Conservation (phyloP, 495 filamentous ascomycete species). For the Rostrohypoxylon terebratum region DNA sequence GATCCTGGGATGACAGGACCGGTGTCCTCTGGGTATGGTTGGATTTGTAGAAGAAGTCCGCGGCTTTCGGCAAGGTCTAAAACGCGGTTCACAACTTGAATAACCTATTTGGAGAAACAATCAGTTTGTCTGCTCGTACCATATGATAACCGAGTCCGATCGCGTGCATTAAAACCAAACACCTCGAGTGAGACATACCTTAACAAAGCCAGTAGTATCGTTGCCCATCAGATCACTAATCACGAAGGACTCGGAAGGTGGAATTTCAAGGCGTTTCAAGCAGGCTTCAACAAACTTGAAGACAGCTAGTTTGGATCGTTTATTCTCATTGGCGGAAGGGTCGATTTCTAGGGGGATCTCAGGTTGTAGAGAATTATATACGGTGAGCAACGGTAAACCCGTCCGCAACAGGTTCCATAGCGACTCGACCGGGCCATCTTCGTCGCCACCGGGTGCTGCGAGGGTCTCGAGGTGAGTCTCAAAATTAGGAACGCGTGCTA, state of each 20-base stretch:
- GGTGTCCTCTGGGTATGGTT: conserved; percentile 60
- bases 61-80: conserved; percentile 84
- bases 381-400: conserved; percentile 84
- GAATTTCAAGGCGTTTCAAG: conserved; percentile 75
- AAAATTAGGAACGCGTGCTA: conserved; percentile 86
- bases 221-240: conserved; percentile 91
- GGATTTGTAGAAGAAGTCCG: conserved; percentile 72
- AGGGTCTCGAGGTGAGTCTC: conserved; percentile 69
- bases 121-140: conserved; percentile 29
- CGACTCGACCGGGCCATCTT: conserved; percentile 85
- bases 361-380: conserved; percentile 87
- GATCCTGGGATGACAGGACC: conserved; percentile 59
- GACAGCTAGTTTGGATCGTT: conserved; percentile 70
- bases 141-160: background rate
- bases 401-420: conserved; percentile 89
- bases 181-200: conserved; percentile 64
- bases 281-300: conserved; percentile 69
- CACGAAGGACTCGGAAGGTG: conserved; percentile 85
- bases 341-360: conserved; percentile 69
- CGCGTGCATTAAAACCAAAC: background rate
- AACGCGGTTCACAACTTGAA: conserved; percentile 87
- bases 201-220: conserved; percentile 97
- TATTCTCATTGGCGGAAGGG: conserved; percentile 68
- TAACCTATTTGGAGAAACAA: conserved; percentile 51
- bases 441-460: conserved; percentile 62